Evolutionary conservation across 148 eudicot genomes (phyloP).

Genomic region (Rhododendron molle): DNA sequence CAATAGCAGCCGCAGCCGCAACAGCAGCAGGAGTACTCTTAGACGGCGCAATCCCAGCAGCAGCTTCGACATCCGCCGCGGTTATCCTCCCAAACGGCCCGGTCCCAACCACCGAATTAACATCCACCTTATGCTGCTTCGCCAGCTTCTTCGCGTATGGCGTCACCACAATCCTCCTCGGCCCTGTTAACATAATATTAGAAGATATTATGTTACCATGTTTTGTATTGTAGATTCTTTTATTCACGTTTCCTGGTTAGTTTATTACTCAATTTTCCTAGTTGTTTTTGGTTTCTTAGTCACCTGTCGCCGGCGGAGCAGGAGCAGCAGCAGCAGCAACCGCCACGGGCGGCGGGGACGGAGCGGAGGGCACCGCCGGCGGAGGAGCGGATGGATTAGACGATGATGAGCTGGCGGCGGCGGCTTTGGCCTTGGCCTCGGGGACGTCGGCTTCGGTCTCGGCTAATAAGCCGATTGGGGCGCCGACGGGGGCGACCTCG

Average conservation of each 20-base stretch:
- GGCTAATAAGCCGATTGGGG: slow-evolving; percentile 80
- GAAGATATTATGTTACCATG: neutral
- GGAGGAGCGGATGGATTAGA: slow-evolving; percentile 14
- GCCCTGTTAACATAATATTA: slow-evolving; percentile 35
- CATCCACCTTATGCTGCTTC: slow-evolving; percentile 80
- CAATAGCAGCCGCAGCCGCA: neutral
- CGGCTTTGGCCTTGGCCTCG: slow-evolving; percentile 40
- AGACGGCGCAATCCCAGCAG: slow-evolving; percentile 63
- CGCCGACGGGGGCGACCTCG: slow-evolving; percentile 74
- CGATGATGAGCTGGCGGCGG: neutral
- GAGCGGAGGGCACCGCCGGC: slow-evolving; percentile 11
- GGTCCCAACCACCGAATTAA: slow-evolving; percentile 66
- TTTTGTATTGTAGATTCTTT: neutral
- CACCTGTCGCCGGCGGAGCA: slow-evolving; percentile 8
- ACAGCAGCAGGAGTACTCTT: slow-evolving; percentile 25
- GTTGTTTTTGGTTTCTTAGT: neutral
- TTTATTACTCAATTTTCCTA: neutral
- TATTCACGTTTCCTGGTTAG: neutral
- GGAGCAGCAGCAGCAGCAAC: slow-evolving; percentile 34
- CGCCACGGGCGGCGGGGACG: neutral
- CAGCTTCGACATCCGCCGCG: slow-evolving; percentile 93
- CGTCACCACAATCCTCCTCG: slow-evolving; percentile 90
- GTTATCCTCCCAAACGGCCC: slow-evolving; percentile 93
- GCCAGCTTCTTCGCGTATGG: slow-evolving; percentile 96
- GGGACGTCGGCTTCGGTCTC: slow-evolving; percentile 69